Conservation (phyloP, 805 yeast species). For the Candida ipomoeae region DNA sequence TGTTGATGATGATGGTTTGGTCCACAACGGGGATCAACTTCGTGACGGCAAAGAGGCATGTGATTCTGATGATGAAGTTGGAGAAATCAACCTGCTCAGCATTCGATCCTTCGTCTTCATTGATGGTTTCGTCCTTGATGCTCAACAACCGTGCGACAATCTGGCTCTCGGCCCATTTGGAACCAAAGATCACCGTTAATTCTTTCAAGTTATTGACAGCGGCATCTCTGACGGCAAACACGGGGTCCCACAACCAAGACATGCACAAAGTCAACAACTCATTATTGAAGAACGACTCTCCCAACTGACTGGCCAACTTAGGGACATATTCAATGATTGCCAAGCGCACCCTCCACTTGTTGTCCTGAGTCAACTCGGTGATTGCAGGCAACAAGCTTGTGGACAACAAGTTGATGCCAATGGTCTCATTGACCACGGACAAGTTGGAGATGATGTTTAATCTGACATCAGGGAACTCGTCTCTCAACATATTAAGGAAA, state of each 20-base stretch:
- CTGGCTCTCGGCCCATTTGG: conserved; percentile 86
- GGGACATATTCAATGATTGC: conserved; percentile 98
- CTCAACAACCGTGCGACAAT: conserved; percentile 70
- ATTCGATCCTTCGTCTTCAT: conserved; percentile 20
- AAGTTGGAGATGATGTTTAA: conserved; percentile 89
- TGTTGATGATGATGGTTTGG: conserved; percentile 50
- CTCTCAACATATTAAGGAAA: conserved; percentile 88
- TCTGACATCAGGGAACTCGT: conserved; percentile 94
- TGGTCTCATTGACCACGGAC: conserved; percentile 87
- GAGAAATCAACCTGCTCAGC: conserved; percentile 43
- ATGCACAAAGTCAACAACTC: conserved; percentile 86
- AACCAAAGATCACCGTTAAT: conserved; percentile 83
- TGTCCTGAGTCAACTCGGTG: conserved; percentile 91
- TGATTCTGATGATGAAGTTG: conserved; percentile 88
- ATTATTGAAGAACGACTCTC: conserved; percentile 88
- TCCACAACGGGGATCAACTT: conserved; percentile 70
- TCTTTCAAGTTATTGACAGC: conserved; percentile 81
- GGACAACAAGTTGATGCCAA: conserved; percentile 84
- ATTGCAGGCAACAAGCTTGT: conserved; percentile 92
- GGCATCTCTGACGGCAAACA: conserved; percentile 93
- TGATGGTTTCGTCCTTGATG: conserved; percentile 20
- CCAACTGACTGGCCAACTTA: conserved; percentile 86
- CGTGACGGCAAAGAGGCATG: conserved; percentile 85
- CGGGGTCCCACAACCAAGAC: conserved; percentile 99
- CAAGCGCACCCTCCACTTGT: conserved; percentile 95